Percentiles rank a stretch among this genome's conserved stretches.
Evolutionary conservation across 139 green algal genomes (phyloP).

Genomic region (Chlamydomonas applanata): DNA sequence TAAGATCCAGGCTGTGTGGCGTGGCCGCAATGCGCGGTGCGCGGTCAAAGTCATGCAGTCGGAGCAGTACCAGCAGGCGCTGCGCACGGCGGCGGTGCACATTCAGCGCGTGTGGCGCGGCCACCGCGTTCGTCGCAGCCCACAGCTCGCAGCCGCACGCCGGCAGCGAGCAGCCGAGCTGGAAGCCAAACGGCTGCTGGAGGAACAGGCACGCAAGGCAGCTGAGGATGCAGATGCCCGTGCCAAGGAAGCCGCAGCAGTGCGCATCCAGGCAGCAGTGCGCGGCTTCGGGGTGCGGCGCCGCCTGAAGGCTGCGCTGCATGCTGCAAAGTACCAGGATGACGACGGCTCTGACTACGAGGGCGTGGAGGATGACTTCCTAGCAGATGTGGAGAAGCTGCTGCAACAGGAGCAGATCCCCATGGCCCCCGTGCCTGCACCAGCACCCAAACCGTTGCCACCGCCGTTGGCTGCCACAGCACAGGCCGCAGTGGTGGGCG

Average conservation of each 20-base stretch:
- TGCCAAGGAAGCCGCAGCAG: not conserved
- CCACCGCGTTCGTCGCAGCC: too few species aligned
- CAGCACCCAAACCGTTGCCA: not conserved
- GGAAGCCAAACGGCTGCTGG: too few species aligned
- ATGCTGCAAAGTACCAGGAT: not conserved
- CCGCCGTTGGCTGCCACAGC: not conserved
- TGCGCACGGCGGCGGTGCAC: too few species aligned
- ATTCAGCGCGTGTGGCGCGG: too few species aligned
- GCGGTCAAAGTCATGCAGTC: too few species aligned
- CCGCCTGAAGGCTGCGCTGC: slow-evolving; percentile 1
- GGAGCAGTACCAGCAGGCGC: too few species aligned
- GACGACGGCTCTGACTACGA: slow-evolving; percentile 4
- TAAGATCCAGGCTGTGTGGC: too few species aligned
- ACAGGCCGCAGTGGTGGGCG: too few species aligned
- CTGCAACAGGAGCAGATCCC: not conserved
- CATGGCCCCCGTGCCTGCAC: not conserved
- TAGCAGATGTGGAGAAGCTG: slow-evolving; percentile 19
- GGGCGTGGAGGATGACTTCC: slow-evolving; percentile 26
- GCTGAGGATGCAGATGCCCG: not conserved
- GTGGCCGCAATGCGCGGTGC: too few species aligned
- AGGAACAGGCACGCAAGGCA: not conserved
- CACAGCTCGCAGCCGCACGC: too few species aligned
- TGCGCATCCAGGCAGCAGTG: slow-evolving; percentile 10
- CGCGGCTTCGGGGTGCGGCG: slow-evolving; percentile 18
- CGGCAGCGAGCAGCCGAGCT: too few species aligned